Evolutionary conservation across 2,329 filamentous ascomycete genomes (phyloP).

Genomic region (Cryphonectria carpinicola): DNA sequence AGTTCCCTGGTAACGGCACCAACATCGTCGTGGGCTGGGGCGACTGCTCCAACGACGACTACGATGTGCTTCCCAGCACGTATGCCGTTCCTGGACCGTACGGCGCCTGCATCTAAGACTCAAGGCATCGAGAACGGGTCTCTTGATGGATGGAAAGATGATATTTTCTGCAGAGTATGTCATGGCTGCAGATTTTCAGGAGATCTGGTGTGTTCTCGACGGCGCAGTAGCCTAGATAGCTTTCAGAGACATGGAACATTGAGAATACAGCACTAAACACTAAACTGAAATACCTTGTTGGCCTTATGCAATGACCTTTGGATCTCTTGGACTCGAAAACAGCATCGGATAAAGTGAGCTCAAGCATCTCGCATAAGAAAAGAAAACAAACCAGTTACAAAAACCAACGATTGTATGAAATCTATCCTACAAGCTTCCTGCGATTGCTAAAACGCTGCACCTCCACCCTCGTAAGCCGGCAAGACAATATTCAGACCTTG

Average conservation of each 20-base stretch:
- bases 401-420: neutral
- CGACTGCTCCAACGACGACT: neutral
- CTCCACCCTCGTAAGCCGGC: neutral
- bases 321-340: too few species aligned
- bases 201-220: neutral
- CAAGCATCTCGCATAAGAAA: neutral
- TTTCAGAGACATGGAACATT: neutral
- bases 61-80: neutral
- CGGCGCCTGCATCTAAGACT: neutral
- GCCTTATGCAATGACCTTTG: neutral
- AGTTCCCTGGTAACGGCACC: slow-evolving; percentile 2
- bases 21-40: slow-evolving; percentile 1
- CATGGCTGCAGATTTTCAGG: neutral
- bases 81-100: neutral
- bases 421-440: neutral
- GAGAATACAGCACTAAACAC: neutral
- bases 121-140: neutral
- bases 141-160: neutral
- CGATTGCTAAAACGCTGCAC: neutral
- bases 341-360: neutral
- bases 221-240: neutral
- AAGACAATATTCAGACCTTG: neutral
- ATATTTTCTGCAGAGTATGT: neutral
- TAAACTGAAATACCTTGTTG: neutral
- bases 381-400: too few species aligned